Evolutionary conservation across 2,329 filamentous ascomycete species (phyloP).

Genomic region (Penicillium sclerotigenum): DNA sequence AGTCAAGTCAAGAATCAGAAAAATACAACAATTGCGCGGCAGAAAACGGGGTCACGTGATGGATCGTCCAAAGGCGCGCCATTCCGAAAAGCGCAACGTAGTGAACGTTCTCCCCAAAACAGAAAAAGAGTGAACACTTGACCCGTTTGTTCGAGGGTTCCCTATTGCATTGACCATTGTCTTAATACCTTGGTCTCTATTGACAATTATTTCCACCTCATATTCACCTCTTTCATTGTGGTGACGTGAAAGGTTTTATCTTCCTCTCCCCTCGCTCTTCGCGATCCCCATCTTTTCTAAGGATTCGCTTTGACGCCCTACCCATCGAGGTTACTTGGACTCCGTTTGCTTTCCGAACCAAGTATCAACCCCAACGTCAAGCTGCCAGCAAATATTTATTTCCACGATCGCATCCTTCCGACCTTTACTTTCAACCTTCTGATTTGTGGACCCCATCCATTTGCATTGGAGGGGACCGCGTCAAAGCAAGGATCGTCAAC

Average conservation of each 20-base stretch:
- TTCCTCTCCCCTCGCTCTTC: slow-evolving; percentile 18
- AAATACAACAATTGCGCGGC: slow-evolving; percentile 12
- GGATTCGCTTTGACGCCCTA: slow-evolving; percentile 18
- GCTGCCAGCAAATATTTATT: slow-evolving; percentile 7
- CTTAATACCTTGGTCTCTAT: background rate
- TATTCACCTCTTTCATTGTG: background rate
- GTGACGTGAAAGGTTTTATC: slow-evolving; percentile 2
- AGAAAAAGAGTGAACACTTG: slow-evolving; percentile 1
- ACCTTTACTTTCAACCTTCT: slow-evolving; percentile 4
- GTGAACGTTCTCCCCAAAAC: slow-evolving; percentile 4
- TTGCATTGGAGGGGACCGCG: slow-evolving; percentile 16
- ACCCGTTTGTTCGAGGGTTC: slow-evolving; percentile 1
- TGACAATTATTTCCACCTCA: background rate
- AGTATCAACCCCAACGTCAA: slow-evolving; percentile 19
- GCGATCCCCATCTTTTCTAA: slow-evolving; percentile 28
- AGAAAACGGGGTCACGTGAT: slow-evolving; percentile 37
- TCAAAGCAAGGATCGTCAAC: slow-evolving; percentile 13
- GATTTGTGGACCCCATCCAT: slow-evolving; percentile 3
- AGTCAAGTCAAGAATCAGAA: slow-evolving; percentile 4
- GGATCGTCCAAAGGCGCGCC: slow-evolving; percentile 32
- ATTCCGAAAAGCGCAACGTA: slow-evolving; percentile 29
- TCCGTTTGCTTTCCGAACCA: slow-evolving; percentile 22
- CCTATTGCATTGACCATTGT: slow-evolving; percentile 9
- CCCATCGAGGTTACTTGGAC: slow-evolving; percentile 30
- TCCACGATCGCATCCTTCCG: slow-evolving; percentile 12